Conservation (phyloP, 345 rosid species). For the Salix koriyanagi region DNA sequence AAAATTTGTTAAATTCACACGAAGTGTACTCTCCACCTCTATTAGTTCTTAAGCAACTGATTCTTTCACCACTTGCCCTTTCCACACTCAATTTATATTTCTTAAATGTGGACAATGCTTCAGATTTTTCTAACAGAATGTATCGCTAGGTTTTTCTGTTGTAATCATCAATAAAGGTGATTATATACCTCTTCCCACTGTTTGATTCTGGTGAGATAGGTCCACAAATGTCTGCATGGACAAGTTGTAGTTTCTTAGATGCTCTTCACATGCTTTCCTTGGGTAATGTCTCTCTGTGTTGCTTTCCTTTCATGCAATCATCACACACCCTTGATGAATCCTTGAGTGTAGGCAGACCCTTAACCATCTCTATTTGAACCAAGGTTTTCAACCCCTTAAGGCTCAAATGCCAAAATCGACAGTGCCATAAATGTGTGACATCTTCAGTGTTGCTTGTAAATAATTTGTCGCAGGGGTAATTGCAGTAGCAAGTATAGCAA, state of each 20-base stretch:
- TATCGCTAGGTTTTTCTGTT: not conserved
- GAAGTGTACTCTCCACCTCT: no score
- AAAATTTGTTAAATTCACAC: no score
- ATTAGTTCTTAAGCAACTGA: no score
- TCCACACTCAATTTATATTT: no score
- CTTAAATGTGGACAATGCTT: no score
- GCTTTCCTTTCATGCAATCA: conserved; percentile 5
- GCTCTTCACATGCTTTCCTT: not conserved
- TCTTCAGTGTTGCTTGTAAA: not conserved
- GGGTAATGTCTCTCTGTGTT: not conserved
- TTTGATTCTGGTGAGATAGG: not conserved
- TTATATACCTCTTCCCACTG: not conserved
- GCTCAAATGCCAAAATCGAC: not conserved
- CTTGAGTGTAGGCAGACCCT: conserved; percentile 4
- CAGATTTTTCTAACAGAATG: no score
- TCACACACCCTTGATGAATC: not conserved
- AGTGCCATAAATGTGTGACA: conserved; percentile 3
- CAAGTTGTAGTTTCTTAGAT: not conserved
- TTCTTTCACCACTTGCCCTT: no score
- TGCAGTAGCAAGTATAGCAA: not conserved
- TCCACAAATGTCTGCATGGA: not conserved
- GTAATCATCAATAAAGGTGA: not conserved
- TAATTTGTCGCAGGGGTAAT: not conserved
- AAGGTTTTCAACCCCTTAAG: not conserved
- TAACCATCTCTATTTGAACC: not conserved